Evolutionary conservation across 169 alveolate species (phyloP).

Genomic region (Eimeria necatrix): DNA sequence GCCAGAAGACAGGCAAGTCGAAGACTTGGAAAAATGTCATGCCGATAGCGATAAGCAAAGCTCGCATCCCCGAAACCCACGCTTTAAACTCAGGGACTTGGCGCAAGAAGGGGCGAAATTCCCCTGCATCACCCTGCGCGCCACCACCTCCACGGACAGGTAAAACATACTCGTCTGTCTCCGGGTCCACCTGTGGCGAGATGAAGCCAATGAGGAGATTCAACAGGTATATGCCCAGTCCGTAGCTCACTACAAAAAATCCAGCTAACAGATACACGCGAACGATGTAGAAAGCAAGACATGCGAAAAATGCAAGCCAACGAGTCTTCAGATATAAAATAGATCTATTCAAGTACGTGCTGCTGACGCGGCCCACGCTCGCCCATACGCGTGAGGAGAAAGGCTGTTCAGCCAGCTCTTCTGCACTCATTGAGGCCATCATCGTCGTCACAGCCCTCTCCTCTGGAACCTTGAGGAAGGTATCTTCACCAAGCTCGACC

Average conservation of each 20-base stretch:
- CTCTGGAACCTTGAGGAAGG: neutral
- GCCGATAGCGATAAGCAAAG: conserved; percentile 83
- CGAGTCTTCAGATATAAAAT: conserved; percentile 87
- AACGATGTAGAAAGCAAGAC: conserved; percentile 79
- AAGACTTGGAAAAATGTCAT: conserved; percentile 86
- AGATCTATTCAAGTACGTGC: conserved; percentile 83
- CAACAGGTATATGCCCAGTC: conserved; percentile 89
- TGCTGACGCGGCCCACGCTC: conserved; percentile 63
- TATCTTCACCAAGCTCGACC: neutral
- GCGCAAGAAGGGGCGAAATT: conserved; percentile 91
- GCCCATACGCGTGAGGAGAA: conserved; percentile 68
- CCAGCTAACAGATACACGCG: conserved; percentile 86
- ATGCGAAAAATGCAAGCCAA: conserved; percentile 82
- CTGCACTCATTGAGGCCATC: conserved; percentile 77
- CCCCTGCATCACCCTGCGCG: conserved; percentile 82
- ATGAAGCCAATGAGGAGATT: conserved; percentile 91
- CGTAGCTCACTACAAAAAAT: conserved; percentile 91
- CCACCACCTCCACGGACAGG: conserved; percentile 85
- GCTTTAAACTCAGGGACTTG: conserved; percentile 90
- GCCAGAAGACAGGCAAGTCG: conserved; percentile 94
- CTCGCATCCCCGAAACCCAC: conserved; percentile 88
- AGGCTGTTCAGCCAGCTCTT: conserved; percentile 70
- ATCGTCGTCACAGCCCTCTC: neutral
- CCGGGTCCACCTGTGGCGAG: conserved; percentile 92
- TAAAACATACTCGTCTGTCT: conserved; percentile 90